Percentiles rank a stretch among this genome's conserved stretches.
phyloP scores from a whole-genome alignment of 495 filamentous ascomycete species.

The Penicillium silybi region DNA sequence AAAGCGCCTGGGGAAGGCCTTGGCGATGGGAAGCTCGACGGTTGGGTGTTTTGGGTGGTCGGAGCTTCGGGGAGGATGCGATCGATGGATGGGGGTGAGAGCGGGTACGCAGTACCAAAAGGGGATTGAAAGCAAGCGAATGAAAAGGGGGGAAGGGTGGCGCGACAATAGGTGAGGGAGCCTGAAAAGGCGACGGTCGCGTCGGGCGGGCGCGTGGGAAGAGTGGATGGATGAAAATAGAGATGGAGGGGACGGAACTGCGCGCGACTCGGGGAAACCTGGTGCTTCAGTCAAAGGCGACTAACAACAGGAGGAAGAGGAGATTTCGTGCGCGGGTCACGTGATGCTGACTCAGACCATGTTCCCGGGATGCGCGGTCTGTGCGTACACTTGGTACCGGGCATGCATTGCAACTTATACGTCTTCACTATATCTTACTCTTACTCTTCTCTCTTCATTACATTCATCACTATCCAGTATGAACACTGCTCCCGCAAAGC shows the following conservation, averaged over 20 bases:
- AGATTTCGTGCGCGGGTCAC: constrained; percentile 32
- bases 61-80: constrained; percentile 29
- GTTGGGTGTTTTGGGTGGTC: constrained; percentile 32
- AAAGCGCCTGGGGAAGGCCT: constrained; percentile 25
- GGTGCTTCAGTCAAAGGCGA: constrained; percentile 38
- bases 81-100: constrained; percentile 18
- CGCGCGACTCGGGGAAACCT: constrained; percentile 45
- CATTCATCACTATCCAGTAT: background rate
- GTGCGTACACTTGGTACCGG: background rate
- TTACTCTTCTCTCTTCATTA: background rate
- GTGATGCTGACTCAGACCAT: constrained; percentile 25
- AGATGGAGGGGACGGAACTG: constrained; percentile 44
- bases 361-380: background rate
- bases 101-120: constrained; percentile 23
- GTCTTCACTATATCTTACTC: background rate
- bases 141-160: constrained; percentile 14
- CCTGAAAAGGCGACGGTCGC: constrained; percentile 24
- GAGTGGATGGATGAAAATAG: constrained; percentile 40
- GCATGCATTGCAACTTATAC: background rate
- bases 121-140: constrained; percentile 27
- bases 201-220: constrained; percentile 35
- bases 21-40: constrained; percentile 38
- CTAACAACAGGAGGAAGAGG: constrained; percentile 35
- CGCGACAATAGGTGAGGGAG: constrained; percentile 17
- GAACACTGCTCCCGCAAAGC: background rate